These are phyloP conservation scores for Diaporthe batatas DNA, from an alignment of 2,329 filamentous ascomycete genomes.

Conservation along the genomic window DNA sequence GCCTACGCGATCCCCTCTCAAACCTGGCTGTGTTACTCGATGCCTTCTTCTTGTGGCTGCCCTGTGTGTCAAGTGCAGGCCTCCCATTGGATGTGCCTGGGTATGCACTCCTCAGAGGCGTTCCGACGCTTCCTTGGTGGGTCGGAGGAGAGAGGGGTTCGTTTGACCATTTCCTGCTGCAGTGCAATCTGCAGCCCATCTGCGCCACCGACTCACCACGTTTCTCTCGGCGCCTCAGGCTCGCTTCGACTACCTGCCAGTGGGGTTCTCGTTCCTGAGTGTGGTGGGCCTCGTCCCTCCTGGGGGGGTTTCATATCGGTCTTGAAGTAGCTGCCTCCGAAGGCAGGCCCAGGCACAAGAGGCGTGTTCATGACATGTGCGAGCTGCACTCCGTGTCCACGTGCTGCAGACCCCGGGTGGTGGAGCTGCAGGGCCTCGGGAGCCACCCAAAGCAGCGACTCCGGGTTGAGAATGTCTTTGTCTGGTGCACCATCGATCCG, in stretches of 20 bases:
- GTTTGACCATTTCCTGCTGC: conserved; percentile 28
- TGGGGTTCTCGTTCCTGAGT: background rate
- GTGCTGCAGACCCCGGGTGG: background rate
- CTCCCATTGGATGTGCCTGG: background rate
- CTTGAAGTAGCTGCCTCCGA: conserved; percentile 12
- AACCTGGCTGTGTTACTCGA: background rate
- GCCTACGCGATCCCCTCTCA: background rate
- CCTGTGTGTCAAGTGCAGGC: background rate
- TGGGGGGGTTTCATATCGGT: conserved; percentile 4
- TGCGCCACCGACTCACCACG: conserved; percentile 20
- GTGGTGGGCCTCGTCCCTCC: conserved; percentile 10
- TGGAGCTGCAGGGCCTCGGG: background rate
- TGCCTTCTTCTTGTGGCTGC: background rate
- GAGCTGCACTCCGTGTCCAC: background rate
- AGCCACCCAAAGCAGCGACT: background rate
- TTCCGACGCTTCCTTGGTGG: background rate
- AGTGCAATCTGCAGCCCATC: background rate
- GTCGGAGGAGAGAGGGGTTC: conserved; percentile 6
- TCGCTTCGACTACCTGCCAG: conserved; percentile 16
- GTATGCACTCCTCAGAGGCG: background rate
- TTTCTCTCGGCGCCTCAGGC: background rate
- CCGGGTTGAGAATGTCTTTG: background rate
- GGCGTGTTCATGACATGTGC: conserved; percentile 24
- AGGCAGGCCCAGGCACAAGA: background rate
- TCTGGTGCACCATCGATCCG: conserved; percentile 1